These are phyloP conservation scores for Hypomontagnella submonticulosa DNA, from an alignment of 495 filamentous ascomycete species.

Conservation along the genomic window DNA sequence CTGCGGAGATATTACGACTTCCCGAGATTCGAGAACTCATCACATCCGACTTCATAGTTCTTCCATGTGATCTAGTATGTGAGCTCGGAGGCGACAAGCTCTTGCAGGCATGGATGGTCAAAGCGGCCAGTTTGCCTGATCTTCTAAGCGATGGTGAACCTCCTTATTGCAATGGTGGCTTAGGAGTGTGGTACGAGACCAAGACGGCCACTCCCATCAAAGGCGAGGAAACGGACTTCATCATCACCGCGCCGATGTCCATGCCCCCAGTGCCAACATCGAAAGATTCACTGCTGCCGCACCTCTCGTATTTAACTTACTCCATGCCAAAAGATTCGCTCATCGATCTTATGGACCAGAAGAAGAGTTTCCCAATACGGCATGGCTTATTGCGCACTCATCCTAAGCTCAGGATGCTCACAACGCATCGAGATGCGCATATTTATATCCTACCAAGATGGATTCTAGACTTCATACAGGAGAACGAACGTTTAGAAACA, in stretches of 20 bases:
- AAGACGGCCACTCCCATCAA: constrained; percentile 80
- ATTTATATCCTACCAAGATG: constrained; percentile 94
- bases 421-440: constrained; percentile 85
- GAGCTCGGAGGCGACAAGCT: constrained; percentile 85
- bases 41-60: constrained; percentile 84
- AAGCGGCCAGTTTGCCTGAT: constrained; percentile 71
- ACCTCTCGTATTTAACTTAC: constrained; percentile 74
- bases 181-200: constrained; percentile 90
- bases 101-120: constrained; percentile 91
- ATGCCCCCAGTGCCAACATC: constrained; percentile 65
- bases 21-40: constrained; percentile 77
- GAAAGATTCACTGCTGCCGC: constrained; percentile 68
- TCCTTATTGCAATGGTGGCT: constrained; percentile 68
- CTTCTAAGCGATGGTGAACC: constrained; percentile 55
- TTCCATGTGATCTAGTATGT: constrained; percentile 94
- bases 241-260: constrained; percentile 75
- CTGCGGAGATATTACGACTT: constrained; percentile 87
- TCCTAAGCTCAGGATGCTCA: constrained; percentile 78
- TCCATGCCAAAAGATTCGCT: constrained; percentile 85
- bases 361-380: constrained; percentile 76
- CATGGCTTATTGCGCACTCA: constrained; percentile 77
- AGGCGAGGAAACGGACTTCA: constrained; percentile 90
- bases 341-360: constrained; percentile 78
- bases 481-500: constrained; percentile 82
- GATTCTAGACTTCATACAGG: constrained; percentile 82